These are phyloP conservation scores for Monosporascus sp. DNA, from an alignment of 2,329 filamentous ascomycete genomes.

Conservation along the genomic window DNA sequence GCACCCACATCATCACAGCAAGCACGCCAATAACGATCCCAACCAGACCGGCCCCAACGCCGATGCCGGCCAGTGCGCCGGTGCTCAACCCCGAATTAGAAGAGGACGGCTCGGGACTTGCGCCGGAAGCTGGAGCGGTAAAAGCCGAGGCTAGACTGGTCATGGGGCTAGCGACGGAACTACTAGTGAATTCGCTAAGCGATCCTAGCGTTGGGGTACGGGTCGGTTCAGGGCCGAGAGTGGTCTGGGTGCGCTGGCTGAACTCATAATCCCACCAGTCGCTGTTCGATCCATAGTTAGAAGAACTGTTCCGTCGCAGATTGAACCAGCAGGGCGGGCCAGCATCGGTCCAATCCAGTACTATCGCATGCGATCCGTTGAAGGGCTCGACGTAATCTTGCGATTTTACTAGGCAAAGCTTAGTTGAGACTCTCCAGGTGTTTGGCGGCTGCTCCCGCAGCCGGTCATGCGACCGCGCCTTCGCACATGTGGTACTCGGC, in stretches of 20 bases:
- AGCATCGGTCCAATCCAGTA: constrained; percentile 2
- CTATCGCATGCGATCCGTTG: constrained; percentile 3
- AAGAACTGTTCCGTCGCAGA: not conserved
- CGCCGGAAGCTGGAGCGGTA: not conserved
- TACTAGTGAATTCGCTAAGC: not conserved
- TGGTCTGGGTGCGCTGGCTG: not conserved
- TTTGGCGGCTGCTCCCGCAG: too few species aligned
- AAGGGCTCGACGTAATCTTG: not conserved
- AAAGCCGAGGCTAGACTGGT: not conserved
- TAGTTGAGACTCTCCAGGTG: not conserved
- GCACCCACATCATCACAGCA: not conserved
- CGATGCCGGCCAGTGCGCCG: constrained; percentile 7
- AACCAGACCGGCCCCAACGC: constrained; percentile 2
- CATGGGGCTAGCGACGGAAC: not conserved
- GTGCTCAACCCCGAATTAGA: not conserved
- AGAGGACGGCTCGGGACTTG: not conserved
- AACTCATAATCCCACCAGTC: not conserved
- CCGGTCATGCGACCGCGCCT: too few species aligned
- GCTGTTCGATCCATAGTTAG: constrained; percentile 2
- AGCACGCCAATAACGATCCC: constrained; percentile 4
- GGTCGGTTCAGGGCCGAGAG: constrained; percentile 1
- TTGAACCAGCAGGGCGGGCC: constrained; percentile 7
- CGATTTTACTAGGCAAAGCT: not conserved
- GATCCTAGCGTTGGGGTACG: not conserved
- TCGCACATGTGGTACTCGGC: too few species aligned